Conservation (phyloP, 1,284 basidiomycete genomes). For the Puccinia horiana region DNA sequence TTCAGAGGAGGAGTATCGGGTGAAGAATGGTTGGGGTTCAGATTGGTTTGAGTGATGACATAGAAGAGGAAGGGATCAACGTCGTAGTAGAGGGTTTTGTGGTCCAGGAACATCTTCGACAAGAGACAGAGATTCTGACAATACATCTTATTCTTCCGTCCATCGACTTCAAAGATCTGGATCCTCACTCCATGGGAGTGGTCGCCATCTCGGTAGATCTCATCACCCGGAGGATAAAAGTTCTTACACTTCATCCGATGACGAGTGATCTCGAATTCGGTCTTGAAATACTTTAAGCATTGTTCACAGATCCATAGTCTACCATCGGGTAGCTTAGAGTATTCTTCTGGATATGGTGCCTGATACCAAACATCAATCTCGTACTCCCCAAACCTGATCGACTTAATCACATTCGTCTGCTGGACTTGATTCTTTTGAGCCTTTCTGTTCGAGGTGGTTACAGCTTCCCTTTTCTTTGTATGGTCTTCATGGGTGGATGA, state of each 20-base stretch:
- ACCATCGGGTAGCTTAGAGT: slow-evolving; percentile 87
- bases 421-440: neutral
- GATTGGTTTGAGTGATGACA: slow-evolving; percentile 75
- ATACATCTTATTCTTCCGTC: slow-evolving; percentile 98
- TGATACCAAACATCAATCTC: slow-evolving; percentile 99
- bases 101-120: slow-evolving; percentile 99
- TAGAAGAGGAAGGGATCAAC: slow-evolving; percentile 99
- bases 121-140: slow-evolving; percentile 98
- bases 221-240: slow-evolving; percentile 93
- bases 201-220: slow-evolving; percentile 87
- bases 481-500: slow-evolving; percentile 10
- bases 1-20: slow-evolving; percentile 59
- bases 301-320: slow-evolving; percentile 95
- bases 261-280: slow-evolving; percentile 78
- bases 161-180: slow-evolving; percentile 97
- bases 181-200: slow-evolving; percentile 59
- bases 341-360: slow-evolving; percentile 98
- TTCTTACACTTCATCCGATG: slow-evolving; percentile 95
- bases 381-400: slow-evolving; percentile 87
- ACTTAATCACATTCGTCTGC: slow-evolving; percentile 16
- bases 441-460: neutral
- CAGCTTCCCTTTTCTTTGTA: slow-evolving; percentile 4
- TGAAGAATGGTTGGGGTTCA: neutral
- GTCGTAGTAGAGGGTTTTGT: slow-evolving; percentile 99
- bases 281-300: slow-evolving; percentile 98